Base-by-base conservation (phyloP, 2,329 filamentous ascomycete genomes). In the Stagonosporopsis vannaccii region DNA sequence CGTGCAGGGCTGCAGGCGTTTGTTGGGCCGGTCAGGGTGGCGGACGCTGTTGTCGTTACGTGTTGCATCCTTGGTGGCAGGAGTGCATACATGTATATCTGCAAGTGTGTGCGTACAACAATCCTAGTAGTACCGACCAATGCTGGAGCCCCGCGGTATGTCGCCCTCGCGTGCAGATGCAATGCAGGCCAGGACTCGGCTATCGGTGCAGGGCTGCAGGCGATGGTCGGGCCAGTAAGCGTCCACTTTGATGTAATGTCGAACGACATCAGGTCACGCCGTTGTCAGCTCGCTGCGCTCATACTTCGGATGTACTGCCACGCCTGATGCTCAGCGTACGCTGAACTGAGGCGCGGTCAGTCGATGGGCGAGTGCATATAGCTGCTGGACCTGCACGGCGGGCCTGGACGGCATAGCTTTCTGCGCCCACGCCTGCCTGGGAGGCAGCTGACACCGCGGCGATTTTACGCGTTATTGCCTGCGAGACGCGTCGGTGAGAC, bases 231-330 rank as follows among this genome's bases (percentile, higher is more conserved):
- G 50, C 46, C 26, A 40, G 45, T 55, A 20, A 44, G 40, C 12
- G 26, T 2, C 23, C 32, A 25, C 39, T 33, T 35, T 66, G 65
- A 65, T 64, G 62, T 61, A 64, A 70, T 66, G 59, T 70, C 62
- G 61, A 64, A 51, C 67, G 64, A 70, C 61, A 51, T 67, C 66
- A 69, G 62, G 67, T 70, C 69, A 71, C 63, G 63, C 64, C 44
- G 67, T n/a, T n/a, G n/a, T 69, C 67, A 68, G 67, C 66, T 53
- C 51, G 36, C 47, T 42, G 50, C 42, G 51, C 57, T 44, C 41
- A 47, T 54, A 44, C 50, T 51, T 46, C 54, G 43, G 41, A 20
- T 20, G 7, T 40, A 7, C 19, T 1, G 32, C 36, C 12, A 33
- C 49, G 41, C 42, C 53, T 47, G 36, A 51, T 47, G 22, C 26